phyloP scores from a whole-genome alignment of 2,329 filamentous ascomycete genomes.

The Stagonosporopsis chrysanthemi region DNA sequence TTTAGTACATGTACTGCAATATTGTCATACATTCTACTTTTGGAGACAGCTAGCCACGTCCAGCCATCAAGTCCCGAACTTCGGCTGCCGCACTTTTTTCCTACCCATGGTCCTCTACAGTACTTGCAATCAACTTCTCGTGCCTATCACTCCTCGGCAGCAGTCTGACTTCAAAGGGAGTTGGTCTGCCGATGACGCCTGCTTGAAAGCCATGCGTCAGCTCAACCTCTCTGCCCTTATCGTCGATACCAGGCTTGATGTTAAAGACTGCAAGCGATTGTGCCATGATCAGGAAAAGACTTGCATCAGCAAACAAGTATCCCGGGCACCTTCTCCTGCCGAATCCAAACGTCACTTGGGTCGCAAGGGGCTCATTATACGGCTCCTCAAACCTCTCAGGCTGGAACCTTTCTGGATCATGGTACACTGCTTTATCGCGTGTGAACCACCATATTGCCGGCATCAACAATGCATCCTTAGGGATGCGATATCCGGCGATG shows the following conservation, averaged over 20 bases:
- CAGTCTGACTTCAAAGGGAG: constrained; percentile 43
- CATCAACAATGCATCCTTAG: constrained; percentile 49
- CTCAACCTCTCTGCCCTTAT: constrained; percentile 49
- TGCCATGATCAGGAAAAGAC: constrained; percentile 52
- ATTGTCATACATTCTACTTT: neutral
- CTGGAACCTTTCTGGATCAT: constrained; percentile 50
- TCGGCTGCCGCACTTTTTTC: constrained; percentile 45
- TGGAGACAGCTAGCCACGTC: neutral
- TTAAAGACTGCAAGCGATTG: constrained; percentile 58
- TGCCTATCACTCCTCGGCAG: constrained; percentile 43
- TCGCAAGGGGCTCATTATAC: constrained; percentile 50
- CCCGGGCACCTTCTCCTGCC: constrained; percentile 56
- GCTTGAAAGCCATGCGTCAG: constrained; percentile 44
- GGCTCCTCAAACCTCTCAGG: constrained; percentile 53
- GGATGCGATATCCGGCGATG: constrained; percentile 51
- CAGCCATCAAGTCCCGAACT: constrained; percentile 11
- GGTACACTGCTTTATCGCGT: constrained; percentile 50
- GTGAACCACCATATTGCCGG: constrained; percentile 52
- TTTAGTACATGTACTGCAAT: neutral
- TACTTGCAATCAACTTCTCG: constrained; percentile 39
- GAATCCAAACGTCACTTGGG: constrained; percentile 48
- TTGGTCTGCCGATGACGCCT: constrained; percentile 48
- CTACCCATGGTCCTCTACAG: constrained; percentile 45
- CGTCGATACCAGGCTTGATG: constrained; percentile 49
- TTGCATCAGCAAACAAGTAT: constrained; percentile 52